Conservation (phyloP, 139 green algal genomes). For the Volvox reticuliferus region DNA sequence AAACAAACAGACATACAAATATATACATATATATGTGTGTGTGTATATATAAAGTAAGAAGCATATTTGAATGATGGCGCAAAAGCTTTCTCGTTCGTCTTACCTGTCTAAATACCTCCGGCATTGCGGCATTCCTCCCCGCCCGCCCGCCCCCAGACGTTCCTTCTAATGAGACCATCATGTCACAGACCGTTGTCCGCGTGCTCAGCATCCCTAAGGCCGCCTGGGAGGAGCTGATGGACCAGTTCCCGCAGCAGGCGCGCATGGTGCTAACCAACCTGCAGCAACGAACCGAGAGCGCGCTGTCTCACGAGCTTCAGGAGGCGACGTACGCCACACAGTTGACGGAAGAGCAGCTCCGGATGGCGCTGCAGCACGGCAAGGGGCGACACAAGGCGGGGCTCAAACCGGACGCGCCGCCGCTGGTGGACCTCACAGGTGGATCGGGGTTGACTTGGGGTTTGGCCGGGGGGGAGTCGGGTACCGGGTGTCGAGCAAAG, state of each 20-base stretch:
- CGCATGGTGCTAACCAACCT: slow-evolving; percentile 76
- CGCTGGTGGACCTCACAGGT: neutral
- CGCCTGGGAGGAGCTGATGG: slow-evolving; percentile 58
- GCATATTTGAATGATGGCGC: too few relatives aligned
- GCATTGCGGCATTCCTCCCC: too few relatives aligned
- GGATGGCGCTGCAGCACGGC: neutral
- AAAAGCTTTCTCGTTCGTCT: too few relatives aligned
- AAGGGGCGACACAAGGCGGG: neutral
- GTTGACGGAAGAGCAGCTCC: slow-evolving; percentile 5
- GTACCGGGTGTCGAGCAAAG: too few relatives aligned
- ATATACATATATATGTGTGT: too few relatives aligned
- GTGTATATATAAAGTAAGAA: too few relatives aligned
- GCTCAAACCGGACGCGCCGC: neutral
- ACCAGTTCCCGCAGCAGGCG: slow-evolving; percentile 64
- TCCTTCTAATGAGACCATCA: slow-evolving; percentile 35
- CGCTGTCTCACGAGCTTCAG: neutral
- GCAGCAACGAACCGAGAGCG: neutral
- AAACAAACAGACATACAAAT: too few relatives aligned
- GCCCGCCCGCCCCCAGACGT: neutral
- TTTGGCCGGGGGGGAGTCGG: neutral
- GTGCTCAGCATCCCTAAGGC: slow-evolving; percentile 67
- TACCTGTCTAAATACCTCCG: too few relatives aligned
- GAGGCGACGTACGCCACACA: neutral
- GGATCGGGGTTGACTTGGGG: neutral
- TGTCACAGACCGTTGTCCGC: slow-evolving; percentile 45